phyloP scores from a whole-genome alignment of 2,329 filamentous ascomycete genomes.

The Talaromyces pinophilus region DNA sequence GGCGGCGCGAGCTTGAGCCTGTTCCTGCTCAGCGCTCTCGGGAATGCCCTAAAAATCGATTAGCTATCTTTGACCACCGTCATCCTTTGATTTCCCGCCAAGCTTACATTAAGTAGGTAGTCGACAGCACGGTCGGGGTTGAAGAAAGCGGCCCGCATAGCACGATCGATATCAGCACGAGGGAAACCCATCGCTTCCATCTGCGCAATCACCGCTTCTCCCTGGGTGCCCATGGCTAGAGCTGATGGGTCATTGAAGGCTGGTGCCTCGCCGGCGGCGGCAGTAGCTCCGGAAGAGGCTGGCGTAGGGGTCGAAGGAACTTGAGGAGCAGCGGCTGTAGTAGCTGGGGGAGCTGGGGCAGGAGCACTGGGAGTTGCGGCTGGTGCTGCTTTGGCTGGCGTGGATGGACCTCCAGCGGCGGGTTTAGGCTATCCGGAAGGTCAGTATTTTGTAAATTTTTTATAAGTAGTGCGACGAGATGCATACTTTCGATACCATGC shows the following conservation, averaged over 20 bases:
- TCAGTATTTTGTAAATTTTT: conserved; percentile 27
- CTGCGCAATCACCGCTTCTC: conserved; percentile 77
- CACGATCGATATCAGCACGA: conserved; percentile 81
- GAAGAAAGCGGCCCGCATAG: conserved; percentile 94
- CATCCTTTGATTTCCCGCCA: neutral
- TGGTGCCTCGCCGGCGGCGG: conserved; percentile 41
- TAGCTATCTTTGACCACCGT: neutral
- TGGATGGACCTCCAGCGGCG: conserved; percentile 39
- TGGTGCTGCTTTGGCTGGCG: conserved; percentile 40
- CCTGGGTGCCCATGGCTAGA: conserved; percentile 81
- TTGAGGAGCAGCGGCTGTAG: conserved; percentile 44
- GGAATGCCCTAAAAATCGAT: conserved; percentile 74
- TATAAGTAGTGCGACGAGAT: neutral
- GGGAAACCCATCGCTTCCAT: conserved; percentile 99
- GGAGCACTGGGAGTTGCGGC: conserved; percentile 45
- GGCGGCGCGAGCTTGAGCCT: conserved; percentile 53
- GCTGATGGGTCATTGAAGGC: conserved; percentile 72
- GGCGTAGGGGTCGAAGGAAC: conserved; percentile 52
- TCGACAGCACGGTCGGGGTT: conserved; percentile 97
- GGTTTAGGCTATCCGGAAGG: conserved; percentile 65
- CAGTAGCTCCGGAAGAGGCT: conserved; percentile 32
- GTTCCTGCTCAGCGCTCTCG: conserved; percentile 74
- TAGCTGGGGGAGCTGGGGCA: conserved; percentile 55
- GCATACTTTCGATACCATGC: conserved; percentile 92
- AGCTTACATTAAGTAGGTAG: conserved; percentile 80